Evolutionary conservation across 208 protist species (phyloP), one percentile per base, ranked within the genome.

Genomic region (Porcisia deanei): DNA sequence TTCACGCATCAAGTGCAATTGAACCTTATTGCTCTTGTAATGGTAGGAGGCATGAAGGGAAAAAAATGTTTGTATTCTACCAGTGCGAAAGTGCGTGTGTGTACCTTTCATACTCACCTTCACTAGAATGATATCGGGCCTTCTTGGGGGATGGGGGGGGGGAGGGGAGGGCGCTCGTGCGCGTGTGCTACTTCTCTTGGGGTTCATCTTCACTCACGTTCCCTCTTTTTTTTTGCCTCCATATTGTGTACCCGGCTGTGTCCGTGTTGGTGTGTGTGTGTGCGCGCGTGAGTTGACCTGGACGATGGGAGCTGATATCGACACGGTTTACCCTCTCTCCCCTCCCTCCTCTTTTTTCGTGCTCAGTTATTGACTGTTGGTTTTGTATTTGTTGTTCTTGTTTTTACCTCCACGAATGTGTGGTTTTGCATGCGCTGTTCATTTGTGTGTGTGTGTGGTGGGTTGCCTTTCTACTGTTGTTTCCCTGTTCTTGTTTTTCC

Each of bases 381-480:
- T 20, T 18, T 69, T 59, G 5, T 76, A 5, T 49, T 30, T 47
- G 60, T 68, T 58, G 61, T 18, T 68, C 10, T 34, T n/a, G 43
- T 53, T 58, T 30, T 57, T 34, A 57, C 52, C 3, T 74, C 25
- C 30, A 9, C 53, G 43, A 4, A 8, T 75, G 71, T 75, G 58
- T 54, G 12, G 25, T 30, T 18, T 30, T 57, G 52, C 16, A 55
- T 65, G 22, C 34, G 16, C 30, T 73, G 30, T 57, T 43, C 45
- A 8, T 68, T 18, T 65, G 61, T 45, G 61, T 66, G 37, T 43
- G 64, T 68, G 61, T 49, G 41, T 30, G 41, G 37, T 71, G 9
- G 22, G 6, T 49, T 77, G 34, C 61, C 73, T 76, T 73, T 20
- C 59, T 59, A 53, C 60, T 73, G 41, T 73, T 77, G 41, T 74